Base-by-base conservation (phyloP, 495 filamentous ascomycete genomes). In the Penicillium tannophilum region DNA sequence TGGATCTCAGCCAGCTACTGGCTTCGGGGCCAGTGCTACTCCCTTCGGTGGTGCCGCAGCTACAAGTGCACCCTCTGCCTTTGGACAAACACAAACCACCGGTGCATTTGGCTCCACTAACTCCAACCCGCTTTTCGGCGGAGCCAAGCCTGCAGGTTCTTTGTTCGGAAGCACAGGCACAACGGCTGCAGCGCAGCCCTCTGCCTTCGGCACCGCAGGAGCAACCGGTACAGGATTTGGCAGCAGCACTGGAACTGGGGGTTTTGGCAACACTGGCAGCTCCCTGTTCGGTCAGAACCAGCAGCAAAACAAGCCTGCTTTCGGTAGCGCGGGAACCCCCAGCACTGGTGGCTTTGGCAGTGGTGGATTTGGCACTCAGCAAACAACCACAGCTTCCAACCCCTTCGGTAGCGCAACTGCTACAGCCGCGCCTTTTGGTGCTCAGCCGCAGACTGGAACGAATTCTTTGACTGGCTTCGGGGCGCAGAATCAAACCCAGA, bases 21-120 rank as follows among this genome's bases (percentile, higher is more conserved):
- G 82, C 33, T 89, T 89, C 58, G 82, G 84, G 51, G 70, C 68
- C 44, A 73, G 67, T 39, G 69, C 77, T 43, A 82, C 77, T 41
- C 77, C 81, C n/a, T 84, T 87, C 54, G 86, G 84, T 57, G 77
- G 64, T 53, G 74, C 63, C 44, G 61, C 63, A 26, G 49, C 53
- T 72, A 85, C 75, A 61, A 81, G 63, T 63, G 78, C 68, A 63
- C 69, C 75, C 26, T 71, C 72, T 8, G 72, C 61, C 35, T 79
- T 68, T 28, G 72, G 77, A 33, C 61, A 84, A 49, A 80, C 86
- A 12, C 81, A 80, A 24, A 52, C 52, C 26, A 31, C 58, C 50
- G 80, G 79, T 55, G 77, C 76, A 28, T 87, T 86, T 65, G 84
- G 84, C 17, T 30, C 42, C 23, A 26, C 30, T 23, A n/a, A n/a